These are phyloP conservation scores for Boletales sp. DNA, from an alignment of 768 basidiomycete genomes.

Conservation along the genomic window DNA sequence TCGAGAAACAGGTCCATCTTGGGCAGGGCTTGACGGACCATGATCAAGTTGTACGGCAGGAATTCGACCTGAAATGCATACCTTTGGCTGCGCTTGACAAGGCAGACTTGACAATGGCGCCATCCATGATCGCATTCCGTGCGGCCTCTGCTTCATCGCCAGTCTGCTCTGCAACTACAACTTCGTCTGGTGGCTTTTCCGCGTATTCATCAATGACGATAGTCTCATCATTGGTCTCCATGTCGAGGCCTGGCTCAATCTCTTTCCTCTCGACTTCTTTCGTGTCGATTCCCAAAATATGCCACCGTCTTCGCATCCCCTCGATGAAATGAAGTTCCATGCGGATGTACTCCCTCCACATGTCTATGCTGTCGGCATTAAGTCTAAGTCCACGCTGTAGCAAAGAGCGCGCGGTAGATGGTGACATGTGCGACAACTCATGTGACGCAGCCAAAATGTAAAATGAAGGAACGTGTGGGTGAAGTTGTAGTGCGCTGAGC, in stretches of 20 bases:
- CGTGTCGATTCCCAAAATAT: conserved; percentile 60
- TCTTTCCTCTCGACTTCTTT: conserved; percentile 18
- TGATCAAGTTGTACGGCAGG: conserved; percentile 9
- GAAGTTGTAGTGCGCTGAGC: conserved; percentile 77
- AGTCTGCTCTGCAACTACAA: conserved; percentile 33
- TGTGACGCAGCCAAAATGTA: conserved; percentile 86
- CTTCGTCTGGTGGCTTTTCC: conserved; percentile 23
- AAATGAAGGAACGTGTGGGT: conserved; percentile 71
- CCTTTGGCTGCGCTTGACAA: conserved; percentile 73
- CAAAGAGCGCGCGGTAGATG: conserved; percentile 76
- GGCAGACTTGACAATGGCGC: conserved; percentile 78
- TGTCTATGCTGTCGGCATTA: conserved; percentile 62
- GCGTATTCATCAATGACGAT: conserved; percentile 20
- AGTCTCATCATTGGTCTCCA: conserved; percentile 9
- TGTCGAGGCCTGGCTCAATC: conserved; percentile 24
- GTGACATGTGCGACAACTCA: conserved; percentile 69
- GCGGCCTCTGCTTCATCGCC: conserved; percentile 52
- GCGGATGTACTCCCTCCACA: conserved; percentile 89
- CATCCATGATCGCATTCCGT: conserved; percentile 66
- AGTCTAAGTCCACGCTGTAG: conserved; percentile 84
- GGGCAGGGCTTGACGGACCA: conserved; percentile 35
- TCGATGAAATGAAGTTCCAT: conserved; percentile 90
- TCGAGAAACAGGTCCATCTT: conserved; percentile 39
- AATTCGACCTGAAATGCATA: conserved; percentile 28
- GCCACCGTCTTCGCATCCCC: conserved; percentile 75